Evolutionary conservation across 345 rosid genomes (phyloP).

Genomic region (Toxicodendron radicans): DNA sequence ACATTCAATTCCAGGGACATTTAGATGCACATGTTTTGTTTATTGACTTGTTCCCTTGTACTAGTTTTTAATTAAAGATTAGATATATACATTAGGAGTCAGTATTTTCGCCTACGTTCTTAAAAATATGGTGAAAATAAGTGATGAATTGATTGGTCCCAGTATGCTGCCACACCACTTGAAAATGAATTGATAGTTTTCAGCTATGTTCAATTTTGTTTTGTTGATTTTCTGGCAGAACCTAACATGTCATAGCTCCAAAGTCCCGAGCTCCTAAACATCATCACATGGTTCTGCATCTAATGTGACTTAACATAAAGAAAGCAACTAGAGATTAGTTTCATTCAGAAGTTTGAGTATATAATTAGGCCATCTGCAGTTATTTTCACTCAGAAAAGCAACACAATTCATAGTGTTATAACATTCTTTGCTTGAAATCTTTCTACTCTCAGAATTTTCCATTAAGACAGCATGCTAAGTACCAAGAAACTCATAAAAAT

Average conservation of each 20-base stretch:
- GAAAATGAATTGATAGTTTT: not conserved
- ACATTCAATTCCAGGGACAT: not conserved
- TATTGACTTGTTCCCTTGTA: not conserved
- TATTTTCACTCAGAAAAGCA: not conserved
- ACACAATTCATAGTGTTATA: not conserved
- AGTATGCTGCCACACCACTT: not conserved
- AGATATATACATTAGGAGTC: not conserved
- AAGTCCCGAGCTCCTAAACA: not conserved
- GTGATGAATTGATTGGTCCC: not conserved
- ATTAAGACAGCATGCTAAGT: not conserved
- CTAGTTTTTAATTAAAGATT: not conserved
- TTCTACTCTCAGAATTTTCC: not conserved
- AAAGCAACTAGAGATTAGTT: not conserved
- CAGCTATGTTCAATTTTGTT: not conserved
- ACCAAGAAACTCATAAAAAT: conserved; percentile 23
- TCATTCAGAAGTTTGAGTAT: not conserved
- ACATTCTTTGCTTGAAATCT: not conserved
- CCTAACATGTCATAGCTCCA: not conserved
- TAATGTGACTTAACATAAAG: not conserved
- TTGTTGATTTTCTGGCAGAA: not conserved
- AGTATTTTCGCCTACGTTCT: not conserved
- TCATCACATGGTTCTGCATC: not conserved
- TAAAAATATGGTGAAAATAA: not conserved
- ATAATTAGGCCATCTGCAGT: not conserved
- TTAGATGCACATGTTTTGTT: not conserved